Conservation (phyloP, 2,329 filamentous ascomycete species). For the Mycogone perniciosa region DNA sequence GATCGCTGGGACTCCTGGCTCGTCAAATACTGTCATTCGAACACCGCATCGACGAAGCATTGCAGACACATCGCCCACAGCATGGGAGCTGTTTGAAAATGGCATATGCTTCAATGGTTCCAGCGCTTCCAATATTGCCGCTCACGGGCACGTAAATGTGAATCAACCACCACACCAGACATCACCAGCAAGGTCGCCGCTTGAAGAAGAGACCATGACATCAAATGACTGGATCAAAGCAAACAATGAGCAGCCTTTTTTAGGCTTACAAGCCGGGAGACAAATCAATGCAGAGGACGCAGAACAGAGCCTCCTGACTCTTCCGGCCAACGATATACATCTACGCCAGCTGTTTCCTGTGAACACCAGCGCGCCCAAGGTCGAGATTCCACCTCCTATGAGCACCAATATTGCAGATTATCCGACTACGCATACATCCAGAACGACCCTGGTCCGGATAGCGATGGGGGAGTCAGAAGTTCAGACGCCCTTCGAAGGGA, state of each 20-base stretch:
- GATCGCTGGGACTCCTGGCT: background rate
- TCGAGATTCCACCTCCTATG: background rate
- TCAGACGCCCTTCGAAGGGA: background rate
- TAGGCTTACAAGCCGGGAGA: constrained; percentile 23
- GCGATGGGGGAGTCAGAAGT: background rate
- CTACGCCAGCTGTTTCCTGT: background rate
- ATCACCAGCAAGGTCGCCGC: too few relatives aligned
- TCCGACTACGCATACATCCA: too few relatives aligned
- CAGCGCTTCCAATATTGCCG: background rate
- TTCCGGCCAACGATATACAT: constrained; percentile 2
- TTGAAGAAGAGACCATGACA: too few relatives aligned
- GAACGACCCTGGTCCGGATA: background rate
- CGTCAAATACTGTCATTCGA: constrained; percentile 31
- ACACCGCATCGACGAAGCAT: constrained; percentile 24
- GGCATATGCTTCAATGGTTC: constrained; percentile 24
- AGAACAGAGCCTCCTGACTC: background rate
- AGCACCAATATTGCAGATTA: background rate
- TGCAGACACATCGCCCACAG: constrained; percentile 18
- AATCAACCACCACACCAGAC: background rate
- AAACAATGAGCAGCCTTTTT: constrained; percentile 27
- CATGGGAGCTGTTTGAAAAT: constrained; percentile 27
- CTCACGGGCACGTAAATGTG: too few relatives aligned
- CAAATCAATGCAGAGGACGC: constrained; percentile 13
- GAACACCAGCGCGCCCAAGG: background rate
- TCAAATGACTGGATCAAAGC: too few relatives aligned